Evolutionary conservation across 768 basidiomycete genomes (phyloP).

Genomic region (Xerocomellus intermedius): DNA sequence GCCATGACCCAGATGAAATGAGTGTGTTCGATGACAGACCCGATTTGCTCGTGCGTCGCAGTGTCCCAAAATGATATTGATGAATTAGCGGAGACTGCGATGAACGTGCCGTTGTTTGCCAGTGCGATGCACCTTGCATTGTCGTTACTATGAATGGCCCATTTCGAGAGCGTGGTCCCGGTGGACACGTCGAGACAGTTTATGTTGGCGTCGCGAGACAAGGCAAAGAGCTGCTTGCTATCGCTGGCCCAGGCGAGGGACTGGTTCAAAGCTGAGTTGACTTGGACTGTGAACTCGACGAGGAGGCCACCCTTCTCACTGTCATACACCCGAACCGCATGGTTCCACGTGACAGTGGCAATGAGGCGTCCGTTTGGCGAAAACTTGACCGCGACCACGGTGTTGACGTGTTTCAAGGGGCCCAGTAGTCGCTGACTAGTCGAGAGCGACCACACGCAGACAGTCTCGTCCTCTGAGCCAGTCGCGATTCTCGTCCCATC

Average conservation of each 20-base stretch:
- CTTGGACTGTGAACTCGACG: not conserved
- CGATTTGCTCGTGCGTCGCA: not conserved
- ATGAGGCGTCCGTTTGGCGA: not conserved
- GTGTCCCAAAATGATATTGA: not conserved
- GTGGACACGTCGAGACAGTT: not conserved
- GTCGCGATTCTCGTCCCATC: conserved; percentile 1
- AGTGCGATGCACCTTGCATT: not conserved
- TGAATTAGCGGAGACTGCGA: not conserved
- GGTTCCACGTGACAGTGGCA: not conserved
- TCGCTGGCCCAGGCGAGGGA: conserved; percentile 1
- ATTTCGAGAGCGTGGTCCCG: not conserved
- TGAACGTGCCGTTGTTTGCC: not conserved
- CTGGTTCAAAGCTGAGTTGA: not conserved
- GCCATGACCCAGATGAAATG: not conserved
- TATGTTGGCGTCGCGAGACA: not conserved
- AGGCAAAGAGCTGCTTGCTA: not conserved
- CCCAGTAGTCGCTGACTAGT: not conserved
- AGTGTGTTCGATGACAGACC: not conserved
- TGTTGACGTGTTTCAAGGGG: not conserved
- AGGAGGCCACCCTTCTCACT: not conserved
- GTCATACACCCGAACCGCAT: not conserved
- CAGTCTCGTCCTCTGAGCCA: not conserved
- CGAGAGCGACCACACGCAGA: not conserved
- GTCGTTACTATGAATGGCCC: not conserved
- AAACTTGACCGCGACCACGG: not conserved